Conservation (phyloP, 441 rosid species). For the Gossypium schwendimanii region DNA sequence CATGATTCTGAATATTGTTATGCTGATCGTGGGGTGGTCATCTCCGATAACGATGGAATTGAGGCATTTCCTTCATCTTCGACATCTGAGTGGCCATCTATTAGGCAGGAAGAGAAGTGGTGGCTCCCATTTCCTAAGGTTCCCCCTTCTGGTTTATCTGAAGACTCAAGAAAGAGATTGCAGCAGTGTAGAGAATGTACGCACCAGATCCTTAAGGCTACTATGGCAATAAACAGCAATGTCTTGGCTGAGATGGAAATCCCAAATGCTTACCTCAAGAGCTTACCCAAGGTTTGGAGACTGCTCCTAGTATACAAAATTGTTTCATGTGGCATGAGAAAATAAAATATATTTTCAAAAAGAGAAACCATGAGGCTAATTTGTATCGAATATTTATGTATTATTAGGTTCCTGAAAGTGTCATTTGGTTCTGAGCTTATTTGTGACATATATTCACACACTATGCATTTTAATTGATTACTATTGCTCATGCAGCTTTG, state of each 20-base stretch:
- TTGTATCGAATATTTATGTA: not conserved
- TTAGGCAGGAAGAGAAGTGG: constrained; percentile 94
- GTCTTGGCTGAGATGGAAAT: constrained; percentile 91
- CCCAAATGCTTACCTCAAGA: constrained; percentile 69
- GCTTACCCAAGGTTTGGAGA: constrained; percentile 69
- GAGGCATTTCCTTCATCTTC: constrained; percentile 37
- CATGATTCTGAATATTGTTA: constrained; percentile 67
- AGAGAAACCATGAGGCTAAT: not conserved
- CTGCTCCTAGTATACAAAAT: not conserved
- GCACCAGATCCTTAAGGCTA: constrained; percentile 87
- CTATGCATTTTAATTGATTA: not conserved
- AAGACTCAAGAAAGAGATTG: constrained; percentile 64
- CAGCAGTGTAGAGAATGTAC: constrained; percentile 85
- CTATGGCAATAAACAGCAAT: constrained; percentile 85
- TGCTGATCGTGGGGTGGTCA: constrained; percentile 71
- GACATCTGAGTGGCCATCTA: constrained; percentile 48
- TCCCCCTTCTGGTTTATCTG: constrained; percentile 62
- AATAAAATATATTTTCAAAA: not conserved
- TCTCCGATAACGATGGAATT: constrained; percentile 46
- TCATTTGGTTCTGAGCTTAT: not conserved
- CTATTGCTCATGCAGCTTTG: not conserved
- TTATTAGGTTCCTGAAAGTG: not conserved
- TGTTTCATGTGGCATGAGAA: not conserved
- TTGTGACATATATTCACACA: not conserved
- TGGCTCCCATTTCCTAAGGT: constrained; percentile 96